These are phyloP conservation scores for Ganoderma multipileum DNA, from an alignment of 1,284 basidiomycete species.

Conservation along the genomic window DNA sequence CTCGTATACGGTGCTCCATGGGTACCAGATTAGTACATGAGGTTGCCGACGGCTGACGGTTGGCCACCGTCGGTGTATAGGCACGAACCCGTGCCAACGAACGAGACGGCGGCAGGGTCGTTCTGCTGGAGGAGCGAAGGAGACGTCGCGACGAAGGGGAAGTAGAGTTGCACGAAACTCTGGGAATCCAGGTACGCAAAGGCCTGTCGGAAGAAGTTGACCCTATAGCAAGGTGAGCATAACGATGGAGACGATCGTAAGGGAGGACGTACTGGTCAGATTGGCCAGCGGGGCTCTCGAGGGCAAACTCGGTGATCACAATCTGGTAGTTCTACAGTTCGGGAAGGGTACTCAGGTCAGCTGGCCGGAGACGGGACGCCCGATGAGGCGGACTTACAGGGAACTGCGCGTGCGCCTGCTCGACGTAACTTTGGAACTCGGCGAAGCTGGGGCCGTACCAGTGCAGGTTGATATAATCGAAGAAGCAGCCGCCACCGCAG, in stretches of 20 bases:
- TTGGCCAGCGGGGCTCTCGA: constrained; percentile 2
- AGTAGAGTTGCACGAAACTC: constrained; percentile 6
- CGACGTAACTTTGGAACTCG: constrained; percentile 3
- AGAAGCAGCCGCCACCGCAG: constrained; percentile 1
- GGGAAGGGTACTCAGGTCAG: background rate
- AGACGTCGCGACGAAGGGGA: constrained; percentile 9
- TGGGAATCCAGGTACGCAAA: constrained; percentile 8
- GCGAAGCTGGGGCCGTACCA: constrained; percentile 2
- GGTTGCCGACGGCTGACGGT: constrained; percentile 6
- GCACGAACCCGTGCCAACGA: constrained; percentile 8
- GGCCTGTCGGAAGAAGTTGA: constrained; percentile 2
- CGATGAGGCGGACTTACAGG: background rate
- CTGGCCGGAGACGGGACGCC: background rate
- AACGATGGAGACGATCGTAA: too few species aligned
- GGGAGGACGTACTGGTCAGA: background rate
- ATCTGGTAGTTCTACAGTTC: constrained; percentile 2
- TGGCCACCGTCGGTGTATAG: background rate
- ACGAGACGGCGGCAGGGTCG: background rate
- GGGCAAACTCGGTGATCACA: constrained; percentile 6
- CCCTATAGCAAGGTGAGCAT: background rate
- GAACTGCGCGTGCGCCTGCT: constrained; percentile 2
- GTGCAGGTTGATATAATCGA: constrained; percentile 8
- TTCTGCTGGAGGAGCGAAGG: constrained; percentile 1
- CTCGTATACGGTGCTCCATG: background rate
- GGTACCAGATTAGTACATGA: constrained; percentile 2